Evolutionary conservation across 305 asterid species (phyloP).

Genomic region (Fraxinus velutina): DNA sequence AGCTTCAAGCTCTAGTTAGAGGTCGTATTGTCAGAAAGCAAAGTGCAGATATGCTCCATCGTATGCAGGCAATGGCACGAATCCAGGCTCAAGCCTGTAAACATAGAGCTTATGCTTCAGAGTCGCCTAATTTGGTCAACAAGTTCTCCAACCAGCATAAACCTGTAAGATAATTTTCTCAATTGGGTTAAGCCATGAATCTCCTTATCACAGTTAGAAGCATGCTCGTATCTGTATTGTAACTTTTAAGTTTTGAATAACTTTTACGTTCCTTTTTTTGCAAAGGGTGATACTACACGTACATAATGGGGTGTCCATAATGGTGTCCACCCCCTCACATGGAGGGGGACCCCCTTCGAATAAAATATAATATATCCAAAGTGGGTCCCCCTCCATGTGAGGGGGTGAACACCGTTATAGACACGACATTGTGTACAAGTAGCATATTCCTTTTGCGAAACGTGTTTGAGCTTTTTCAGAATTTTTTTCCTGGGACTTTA

Average conservation of each 20-base stretch:
- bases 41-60: constrained; percentile 82
- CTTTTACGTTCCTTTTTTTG: neutral
- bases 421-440: too few relatives aligned
- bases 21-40: constrained; percentile 87
- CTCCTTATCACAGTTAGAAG: neutral
- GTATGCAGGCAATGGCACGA: constrained; percentile 95
- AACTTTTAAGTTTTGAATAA: neutral
- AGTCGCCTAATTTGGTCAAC: constrained; percentile 30
- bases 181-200: neutral
- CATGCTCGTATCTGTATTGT: neutral
- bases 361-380: too few relatives aligned
- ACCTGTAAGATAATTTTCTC: constrained; percentile 38
- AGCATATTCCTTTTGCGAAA: neutral
- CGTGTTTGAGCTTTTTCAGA: neutral
- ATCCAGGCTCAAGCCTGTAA: constrained; percentile 92
- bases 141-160: constrained; percentile 30
- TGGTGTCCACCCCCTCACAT: too few relatives aligned
- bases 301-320: too few relatives aligned
- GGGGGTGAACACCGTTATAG: too few relatives aligned
- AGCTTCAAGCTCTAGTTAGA: constrained; percentile 92
- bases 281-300: too few relatives aligned
- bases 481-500: neutral
- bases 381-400: too few relatives aligned
- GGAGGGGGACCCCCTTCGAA: too few relatives aligned
- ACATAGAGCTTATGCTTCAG: constrained; percentile 43